Conservation (phyloP, 2,329 filamentous ascomycete species). For the Ophiostoma piceae region DNA sequence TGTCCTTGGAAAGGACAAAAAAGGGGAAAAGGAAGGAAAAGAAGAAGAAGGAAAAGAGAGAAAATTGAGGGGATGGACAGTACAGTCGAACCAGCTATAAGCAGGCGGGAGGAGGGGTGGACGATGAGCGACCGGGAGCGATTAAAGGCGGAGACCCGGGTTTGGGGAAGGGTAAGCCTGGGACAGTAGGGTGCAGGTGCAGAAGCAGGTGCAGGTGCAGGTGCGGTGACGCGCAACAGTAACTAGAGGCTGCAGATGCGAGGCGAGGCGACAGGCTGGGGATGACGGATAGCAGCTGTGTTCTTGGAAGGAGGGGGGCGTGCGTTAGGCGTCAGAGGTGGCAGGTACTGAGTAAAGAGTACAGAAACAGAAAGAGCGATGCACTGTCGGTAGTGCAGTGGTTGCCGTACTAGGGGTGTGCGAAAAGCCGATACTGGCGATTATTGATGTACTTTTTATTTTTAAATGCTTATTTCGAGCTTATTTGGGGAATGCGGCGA, state of each 20-base stretch:
- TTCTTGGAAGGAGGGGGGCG: background rate
- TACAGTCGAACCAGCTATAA: background rate
- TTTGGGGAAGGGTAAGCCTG: background rate
- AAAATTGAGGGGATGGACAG: background rate
- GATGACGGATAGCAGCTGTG: constrained; percentile 1
- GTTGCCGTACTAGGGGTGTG: background rate
- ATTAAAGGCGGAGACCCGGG: background rate
- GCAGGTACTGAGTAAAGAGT: background rate
- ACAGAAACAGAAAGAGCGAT: background rate
- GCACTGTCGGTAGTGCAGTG: background rate
- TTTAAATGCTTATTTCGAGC: background rate
- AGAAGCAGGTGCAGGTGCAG: background rate
- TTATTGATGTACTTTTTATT: background rate
- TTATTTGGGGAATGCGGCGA: background rate
- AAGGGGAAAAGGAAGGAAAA: background rate
- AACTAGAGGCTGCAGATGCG: background rate
- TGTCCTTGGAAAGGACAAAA: constrained; percentile 35
- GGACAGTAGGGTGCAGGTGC: background rate
- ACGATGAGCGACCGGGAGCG: background rate
- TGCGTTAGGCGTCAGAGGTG: background rate
- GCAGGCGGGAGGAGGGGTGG: background rate
- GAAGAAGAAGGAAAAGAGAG: background rate
- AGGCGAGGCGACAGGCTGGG: background rate
- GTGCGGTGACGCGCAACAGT: background rate
- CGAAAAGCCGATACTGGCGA: background rate